Evolutionary conservation across 768 basidiomycete species (phyloP).

Genomic region (Mycena belliarum): DNA sequence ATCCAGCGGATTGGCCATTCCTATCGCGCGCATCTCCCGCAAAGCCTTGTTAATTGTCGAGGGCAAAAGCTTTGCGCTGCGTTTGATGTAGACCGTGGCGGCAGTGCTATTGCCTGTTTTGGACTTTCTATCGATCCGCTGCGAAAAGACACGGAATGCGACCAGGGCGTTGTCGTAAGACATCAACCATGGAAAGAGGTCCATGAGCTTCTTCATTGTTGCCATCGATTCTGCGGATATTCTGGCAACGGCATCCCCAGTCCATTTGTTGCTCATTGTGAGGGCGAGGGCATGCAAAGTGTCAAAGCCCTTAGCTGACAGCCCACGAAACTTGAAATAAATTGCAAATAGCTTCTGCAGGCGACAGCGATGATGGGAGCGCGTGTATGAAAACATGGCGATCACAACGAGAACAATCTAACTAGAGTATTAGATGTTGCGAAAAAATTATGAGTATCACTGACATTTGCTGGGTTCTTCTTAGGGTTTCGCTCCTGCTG

Average conservation of each 20-base stretch:
- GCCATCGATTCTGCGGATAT: background rate
- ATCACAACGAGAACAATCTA: background rate
- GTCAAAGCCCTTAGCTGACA: constrained; percentile 26
- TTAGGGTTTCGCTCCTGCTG: constrained; percentile 1
- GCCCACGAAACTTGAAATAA: constrained; percentile 26
- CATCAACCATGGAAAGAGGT: background rate
- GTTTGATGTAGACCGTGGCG: constrained; percentile 34
- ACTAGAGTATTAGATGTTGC: background rate
- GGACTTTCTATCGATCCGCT: constrained; percentile 23
- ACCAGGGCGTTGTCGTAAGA: constrained; percentile 16
- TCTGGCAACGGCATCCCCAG: constrained; percentile 1
- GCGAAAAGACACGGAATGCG: constrained; percentile 37
- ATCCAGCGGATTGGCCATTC: constrained; percentile 25
- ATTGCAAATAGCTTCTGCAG: constrained; percentile 29
- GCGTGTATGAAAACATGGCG: background rate
- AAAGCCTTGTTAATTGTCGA: constrained; percentile 22
- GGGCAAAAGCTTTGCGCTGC: constrained; percentile 16
- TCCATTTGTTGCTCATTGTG: constrained; percentile 30
- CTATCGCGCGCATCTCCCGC: constrained; percentile 20
- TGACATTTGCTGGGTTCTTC: constrained; percentile 1
- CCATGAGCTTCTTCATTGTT: background rate
- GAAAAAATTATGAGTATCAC: background rate
- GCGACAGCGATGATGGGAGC: constrained; percentile 1
- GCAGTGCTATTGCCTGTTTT: constrained; percentile 30
- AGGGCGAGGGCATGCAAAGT: constrained; percentile 25